These are phyloP conservation scores for Diaporthe vexans DNA, from an alignment of 2,329 filamentous ascomycete species.

Conservation along the genomic window DNA sequence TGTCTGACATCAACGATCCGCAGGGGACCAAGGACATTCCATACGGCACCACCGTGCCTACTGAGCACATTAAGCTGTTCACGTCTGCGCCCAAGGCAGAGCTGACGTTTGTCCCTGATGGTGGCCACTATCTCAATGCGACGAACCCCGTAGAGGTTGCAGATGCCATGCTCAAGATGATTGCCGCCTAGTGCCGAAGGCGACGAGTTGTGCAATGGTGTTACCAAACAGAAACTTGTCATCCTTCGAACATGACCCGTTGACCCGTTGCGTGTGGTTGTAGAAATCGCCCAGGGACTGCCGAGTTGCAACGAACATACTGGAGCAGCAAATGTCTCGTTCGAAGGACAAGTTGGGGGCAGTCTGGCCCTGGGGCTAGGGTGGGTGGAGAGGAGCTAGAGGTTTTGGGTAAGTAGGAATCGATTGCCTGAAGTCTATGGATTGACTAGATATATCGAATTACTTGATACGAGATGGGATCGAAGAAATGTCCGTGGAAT, in stretches of 20 bases:
- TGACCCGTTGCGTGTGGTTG: neutral
- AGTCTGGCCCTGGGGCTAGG: neutral
- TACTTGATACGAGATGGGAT: slow-evolving; percentile 23
- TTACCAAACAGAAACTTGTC: neutral
- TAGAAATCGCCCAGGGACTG: neutral
- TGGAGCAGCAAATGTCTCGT: neutral
- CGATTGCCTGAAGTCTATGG: neutral
- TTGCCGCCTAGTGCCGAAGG: slow-evolving; percentile 40
- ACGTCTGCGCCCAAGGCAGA: slow-evolving; percentile 60
- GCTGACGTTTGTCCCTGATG: slow-evolving; percentile 59
- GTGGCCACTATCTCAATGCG: slow-evolving; percentile 64
- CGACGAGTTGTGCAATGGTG: no score
- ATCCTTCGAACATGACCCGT: neutral
- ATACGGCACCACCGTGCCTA: slow-evolving; percentile 56
- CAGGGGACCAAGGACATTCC: slow-evolving; percentile 62
- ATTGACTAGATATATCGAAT: neutral
- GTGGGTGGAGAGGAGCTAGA: neutral
- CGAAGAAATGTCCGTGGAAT: slow-evolving; percentile 13
- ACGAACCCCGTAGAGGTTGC: slow-evolving; percentile 62
- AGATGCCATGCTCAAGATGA: slow-evolving; percentile 60
- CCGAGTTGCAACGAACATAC: neutral
- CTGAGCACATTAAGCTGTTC: slow-evolving; percentile 66
- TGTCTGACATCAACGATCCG: neutral
- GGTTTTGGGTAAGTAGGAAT: neutral
- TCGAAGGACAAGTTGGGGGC: neutral